Conservation (phyloP, 495 filamentous ascomycete species). For the Lindgomyces ingoldianus region DNA sequence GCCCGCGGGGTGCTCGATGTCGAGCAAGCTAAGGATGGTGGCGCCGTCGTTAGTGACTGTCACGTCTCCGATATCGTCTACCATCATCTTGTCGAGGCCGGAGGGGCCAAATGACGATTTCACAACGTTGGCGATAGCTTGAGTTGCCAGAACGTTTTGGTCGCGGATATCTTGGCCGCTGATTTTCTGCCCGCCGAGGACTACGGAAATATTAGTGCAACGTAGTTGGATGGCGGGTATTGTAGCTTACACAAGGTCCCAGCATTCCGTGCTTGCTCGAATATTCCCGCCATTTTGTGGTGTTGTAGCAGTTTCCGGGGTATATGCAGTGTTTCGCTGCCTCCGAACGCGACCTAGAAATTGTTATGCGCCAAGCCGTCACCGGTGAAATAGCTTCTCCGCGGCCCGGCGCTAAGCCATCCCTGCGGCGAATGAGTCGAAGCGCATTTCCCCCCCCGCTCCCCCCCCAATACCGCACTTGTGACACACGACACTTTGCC, state of each 20-base stretch:
- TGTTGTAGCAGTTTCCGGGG: slow-evolving; percentile 18
- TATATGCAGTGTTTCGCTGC: slow-evolving; percentile 16
- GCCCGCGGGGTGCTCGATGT: slow-evolving; percentile 95
- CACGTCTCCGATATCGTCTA: slow-evolving; percentile 99
- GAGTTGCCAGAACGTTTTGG: slow-evolving; percentile 94
- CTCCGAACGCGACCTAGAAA: slow-evolving; percentile 28
- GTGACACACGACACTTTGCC: not conserved
- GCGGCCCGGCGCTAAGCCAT: slow-evolving; percentile 15
- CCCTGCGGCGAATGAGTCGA: slow-evolving; percentile 14
- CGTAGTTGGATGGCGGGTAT: not conserved
- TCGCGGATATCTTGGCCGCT: slow-evolving; percentile 93
- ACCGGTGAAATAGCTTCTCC: slow-evolving; percentile 8
- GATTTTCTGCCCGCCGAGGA: slow-evolving; percentile 92
- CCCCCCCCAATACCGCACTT: no score
- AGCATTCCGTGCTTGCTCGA: slow-evolving; percentile 81
- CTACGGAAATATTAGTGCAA: slow-evolving; percentile 45
- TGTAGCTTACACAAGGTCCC: slow-evolving; percentile 70
- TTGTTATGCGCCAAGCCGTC: slow-evolving; percentile 16
- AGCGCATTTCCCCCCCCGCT: no score
- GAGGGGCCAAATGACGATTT: slow-evolving; percentile 98
- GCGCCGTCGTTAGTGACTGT: slow-evolving; percentile 99
- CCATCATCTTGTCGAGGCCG: slow-evolving; percentile 99
- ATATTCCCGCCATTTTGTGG: slow-evolving; percentile 76
- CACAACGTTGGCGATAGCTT: slow-evolving; percentile 97
- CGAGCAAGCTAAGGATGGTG: slow-evolving; percentile 90